A percentile compares a stretch with the other conserved stretches of the same genome.
phyloP scores from a whole-genome alignment of 2,329 filamentous ascomycete species.

The Diplodia intermedia region DNA sequence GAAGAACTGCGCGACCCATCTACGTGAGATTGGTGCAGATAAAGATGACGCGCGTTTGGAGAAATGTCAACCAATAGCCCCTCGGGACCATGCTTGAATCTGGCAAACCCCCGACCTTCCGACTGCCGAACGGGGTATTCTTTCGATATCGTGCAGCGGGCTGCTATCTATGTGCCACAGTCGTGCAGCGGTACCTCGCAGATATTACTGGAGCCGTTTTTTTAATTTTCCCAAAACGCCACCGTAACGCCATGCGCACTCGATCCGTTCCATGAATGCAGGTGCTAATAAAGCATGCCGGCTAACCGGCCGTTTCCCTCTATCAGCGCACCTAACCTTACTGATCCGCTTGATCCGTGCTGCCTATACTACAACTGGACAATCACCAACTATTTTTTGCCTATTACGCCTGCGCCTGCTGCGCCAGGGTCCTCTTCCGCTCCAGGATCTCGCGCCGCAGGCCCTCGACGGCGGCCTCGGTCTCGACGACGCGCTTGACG shows the following conservation, averaged over 20 bases:
- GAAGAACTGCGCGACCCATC: slow-evolving; percentile 15
- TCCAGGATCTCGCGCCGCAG: slow-evolving; percentile 56
- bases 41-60: background rate
- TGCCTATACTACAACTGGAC: background rate
- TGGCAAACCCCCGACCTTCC: background rate
- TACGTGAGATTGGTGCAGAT: background rate
- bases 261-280: background rate
- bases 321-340: background rate
- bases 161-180: slow-evolving; percentile 16
- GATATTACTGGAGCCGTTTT: slow-evolving; percentile 21
- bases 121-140: background rate
- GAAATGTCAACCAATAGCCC: slow-evolving; percentile 2
- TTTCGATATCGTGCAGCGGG: slow-evolving; percentile 26
- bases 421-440: slow-evolving; percentile 38
- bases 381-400: background rate
- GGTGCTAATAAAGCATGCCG: slow-evolving; percentile 1
- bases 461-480: slow-evolving; percentile 81
- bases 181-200: slow-evolving; percentile 9
- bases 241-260: slow-evolving; percentile 4
- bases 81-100: slow-evolving; percentile 15
- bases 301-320: background rate
- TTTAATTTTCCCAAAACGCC: slow-evolving; percentile 23
- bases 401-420: slow-evolving; percentile 15
- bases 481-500: slow-evolving; percentile 81
- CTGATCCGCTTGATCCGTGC: background rate